Percentiles rank a stretch among this genome's conserved stretches.
Conservation (phyloP, 768 basidiomycete genomes). For the Kwoniella pini region DNA sequence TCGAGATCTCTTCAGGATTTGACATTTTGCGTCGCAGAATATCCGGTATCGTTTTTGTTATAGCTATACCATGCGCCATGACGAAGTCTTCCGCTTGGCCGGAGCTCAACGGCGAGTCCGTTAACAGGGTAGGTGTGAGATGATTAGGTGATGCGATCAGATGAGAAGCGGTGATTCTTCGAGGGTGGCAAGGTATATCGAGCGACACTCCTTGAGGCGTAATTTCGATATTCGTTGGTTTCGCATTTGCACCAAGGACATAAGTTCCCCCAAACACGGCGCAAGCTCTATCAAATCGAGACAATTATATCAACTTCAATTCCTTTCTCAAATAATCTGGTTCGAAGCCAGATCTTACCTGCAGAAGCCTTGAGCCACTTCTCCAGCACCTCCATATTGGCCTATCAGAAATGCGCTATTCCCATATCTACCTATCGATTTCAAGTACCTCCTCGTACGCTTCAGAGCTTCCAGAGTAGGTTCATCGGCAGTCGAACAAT, state of each 20-base stretch:
- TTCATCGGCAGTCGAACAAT: conserved; percentile 66
- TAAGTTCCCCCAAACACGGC: conserved; percentile 67
- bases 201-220: conserved; percentile 18
- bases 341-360: conserved; percentile 49
- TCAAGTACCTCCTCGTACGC: conserved; percentile 73
- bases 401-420: conserved; percentile 86
- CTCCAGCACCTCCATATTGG: conserved; percentile 90
- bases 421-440: conserved; percentile 82
- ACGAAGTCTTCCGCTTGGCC: background rate
- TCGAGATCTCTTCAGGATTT: background rate
- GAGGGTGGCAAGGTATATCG: conserved; percentile 38
- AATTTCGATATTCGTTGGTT: conserved; percentile 24
- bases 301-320: too few species aligned
- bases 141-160: conserved; percentile 34
- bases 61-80: conserved; percentile 42
- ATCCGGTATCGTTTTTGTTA: conserved; percentile 31
- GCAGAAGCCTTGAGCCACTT: conserved; percentile 82
- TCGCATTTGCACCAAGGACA: conserved; percentile 54
- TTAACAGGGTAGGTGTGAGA: conserved; percentile 22
- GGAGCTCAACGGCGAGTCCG: background rate
- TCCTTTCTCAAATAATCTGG: too few species aligned
- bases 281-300: conserved; percentile 61
- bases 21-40: conserved; percentile 6
- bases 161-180: conserved; percentile 32
- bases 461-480: conserved; percentile 65